phyloP scores from a whole-genome alignment of 1,284 basidiomycete genomes.

The Microbotryomycetes sp. region DNA sequence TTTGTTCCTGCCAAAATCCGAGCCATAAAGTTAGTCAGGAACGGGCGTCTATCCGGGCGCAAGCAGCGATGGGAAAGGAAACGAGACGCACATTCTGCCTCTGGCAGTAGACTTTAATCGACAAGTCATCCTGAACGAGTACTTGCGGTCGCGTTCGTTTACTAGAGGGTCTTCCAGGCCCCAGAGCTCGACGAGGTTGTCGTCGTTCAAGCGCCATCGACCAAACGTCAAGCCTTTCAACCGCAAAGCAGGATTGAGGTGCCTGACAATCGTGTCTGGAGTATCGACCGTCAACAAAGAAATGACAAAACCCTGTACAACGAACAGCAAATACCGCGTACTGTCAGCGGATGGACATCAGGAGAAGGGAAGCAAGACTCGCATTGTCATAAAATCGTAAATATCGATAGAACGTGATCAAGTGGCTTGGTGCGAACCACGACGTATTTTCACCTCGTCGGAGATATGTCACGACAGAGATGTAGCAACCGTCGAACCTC shows the following conservation, averaged over 20 bases:
- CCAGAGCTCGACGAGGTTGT: constrained; percentile 22
- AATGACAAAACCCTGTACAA: constrained; percentile 31
- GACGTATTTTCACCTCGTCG: constrained; percentile 30
- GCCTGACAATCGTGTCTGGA: constrained; percentile 28
- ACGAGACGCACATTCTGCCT: constrained; percentile 27
- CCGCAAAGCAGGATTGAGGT: constrained; percentile 22
- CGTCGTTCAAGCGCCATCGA: constrained; percentile 17
- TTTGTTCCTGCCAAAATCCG: constrained; percentile 33
- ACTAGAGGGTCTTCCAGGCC: constrained; percentile 30
- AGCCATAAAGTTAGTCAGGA: too few relatives aligned
- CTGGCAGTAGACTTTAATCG: constrained; percentile 27
- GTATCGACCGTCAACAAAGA: constrained; percentile 33
- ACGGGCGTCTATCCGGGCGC: not conserved
- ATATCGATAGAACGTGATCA: constrained; percentile 36
- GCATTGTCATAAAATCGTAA: not conserved
- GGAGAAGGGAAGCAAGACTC: not conserved
- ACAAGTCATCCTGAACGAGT: constrained; percentile 31
- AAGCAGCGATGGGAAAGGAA: not conserved
- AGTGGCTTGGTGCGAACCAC: constrained; percentile 31
- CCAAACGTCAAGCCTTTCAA: constrained; percentile 25
- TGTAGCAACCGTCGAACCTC: constrained; percentile 33
- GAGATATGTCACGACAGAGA: constrained; percentile 34
- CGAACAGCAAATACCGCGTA: not conserved
- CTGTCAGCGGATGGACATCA: not conserved
- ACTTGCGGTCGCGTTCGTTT: constrained; percentile 19